Evolutionary conservation across 2,329 filamentous ascomycete genomes (phyloP), one percentile per base, ranked within the genome.

Genomic region (Aspergillus udagawae): DNA sequence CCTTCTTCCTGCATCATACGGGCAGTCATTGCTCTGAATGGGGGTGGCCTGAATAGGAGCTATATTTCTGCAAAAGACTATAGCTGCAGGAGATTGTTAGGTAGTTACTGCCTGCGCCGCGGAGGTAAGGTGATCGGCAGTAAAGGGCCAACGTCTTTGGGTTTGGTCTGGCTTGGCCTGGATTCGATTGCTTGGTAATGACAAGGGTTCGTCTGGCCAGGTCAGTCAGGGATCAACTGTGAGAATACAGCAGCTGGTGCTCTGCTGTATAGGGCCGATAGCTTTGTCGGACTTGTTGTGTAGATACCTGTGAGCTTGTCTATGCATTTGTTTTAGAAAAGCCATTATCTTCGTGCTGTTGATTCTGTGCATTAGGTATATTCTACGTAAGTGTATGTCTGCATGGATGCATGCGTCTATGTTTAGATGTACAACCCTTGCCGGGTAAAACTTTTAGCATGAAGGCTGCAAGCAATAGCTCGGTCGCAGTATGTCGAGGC

Each of bases 401-500:
- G 14, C 29, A 32, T 38, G 32, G 14, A 23, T 45, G 42, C 42
- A 45, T 45, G 20, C 20, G 10, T 21, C 41, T 12, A 45, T 45
- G n/a, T 23, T 20, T 23, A n/a, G 12, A 45, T 45, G 41, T 45
- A 45, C 42, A 20, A 45, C 14, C 41, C 41, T 21, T n/a, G n/a
- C 20, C 41, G 20, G 42, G 10, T 20, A 23, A 45, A 45, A 10
- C 21, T 23, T 14, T 12, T 45, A 20, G 4, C 42, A 20, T 10
- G 42, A 10, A 44, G 3, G 42, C 42, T 10, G 42, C 42, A 45
- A 20, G 42, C 42, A 45, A 45, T 45, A 21, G 42, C 42, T 23
- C 20, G n/a, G 42, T 23, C 8, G 4, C 42, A 23, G n/a, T 45
- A 45, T 45, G 42, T 45, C 41, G 10, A 21, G 69, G 20, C 42